Conservation (phyloP, 768 basidiomycete species). For the Tremella mesenterica region DNA sequence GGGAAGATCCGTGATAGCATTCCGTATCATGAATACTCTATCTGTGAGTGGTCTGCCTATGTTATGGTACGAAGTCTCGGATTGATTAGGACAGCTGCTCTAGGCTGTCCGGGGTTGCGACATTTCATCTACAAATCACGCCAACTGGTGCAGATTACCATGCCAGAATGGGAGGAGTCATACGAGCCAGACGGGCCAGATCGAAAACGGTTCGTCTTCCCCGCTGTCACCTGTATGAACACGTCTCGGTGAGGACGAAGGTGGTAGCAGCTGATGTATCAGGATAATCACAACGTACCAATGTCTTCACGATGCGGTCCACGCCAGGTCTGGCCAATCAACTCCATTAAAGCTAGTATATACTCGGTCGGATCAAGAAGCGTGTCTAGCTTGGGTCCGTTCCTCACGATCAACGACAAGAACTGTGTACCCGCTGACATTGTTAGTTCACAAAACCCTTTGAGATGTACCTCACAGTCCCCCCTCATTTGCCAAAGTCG, state of each 20-base stretch:
- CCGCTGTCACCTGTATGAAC: neutral
- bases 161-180: constrained; percentile 75
- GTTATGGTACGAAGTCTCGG: neutral
- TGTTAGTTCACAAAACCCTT: constrained; percentile 82
- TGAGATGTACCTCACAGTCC: constrained; percentile 77
- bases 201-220: constrained; percentile 52
- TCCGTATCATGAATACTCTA: constrained; percentile 48
- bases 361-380: constrained; percentile 73
- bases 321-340: constrained; percentile 72
- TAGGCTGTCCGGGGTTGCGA: constrained; percentile 79
- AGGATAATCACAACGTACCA: constrained; percentile 85
- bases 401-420: neutral
- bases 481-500: constrained; percentile 76
- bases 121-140: constrained; percentile 95
- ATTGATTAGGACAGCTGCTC: constrained; percentile 50
- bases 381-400: constrained; percentile 88
- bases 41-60: constrained; percentile 14
- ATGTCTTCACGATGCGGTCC: constrained; percentile 74
- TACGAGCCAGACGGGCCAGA: constrained; percentile 57
- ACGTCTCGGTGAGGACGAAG: no score
- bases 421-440: neutral
- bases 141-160: constrained; percentile 77
- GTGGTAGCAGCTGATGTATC: constrained; percentile 1
- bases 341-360: constrained; percentile 77
- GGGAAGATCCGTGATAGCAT: constrained; percentile 46